These are phyloP conservation scores for Tuctoria greenei DNA, from an alignment of 176 grass and related monocot genomes.

Conservation along the genomic window DNA sequence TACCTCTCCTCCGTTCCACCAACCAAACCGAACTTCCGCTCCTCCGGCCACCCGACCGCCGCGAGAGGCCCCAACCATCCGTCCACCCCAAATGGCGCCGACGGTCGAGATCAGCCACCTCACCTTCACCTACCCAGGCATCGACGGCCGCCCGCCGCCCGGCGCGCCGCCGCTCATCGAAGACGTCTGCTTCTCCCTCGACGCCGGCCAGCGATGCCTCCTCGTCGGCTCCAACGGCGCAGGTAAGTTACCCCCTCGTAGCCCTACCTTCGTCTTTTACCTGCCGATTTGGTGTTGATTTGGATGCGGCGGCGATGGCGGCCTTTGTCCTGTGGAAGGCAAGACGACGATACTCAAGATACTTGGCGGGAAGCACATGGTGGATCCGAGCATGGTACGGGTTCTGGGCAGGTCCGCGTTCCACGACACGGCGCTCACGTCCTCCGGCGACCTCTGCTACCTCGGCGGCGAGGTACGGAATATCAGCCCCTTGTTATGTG, in stretches of 20 bases:
- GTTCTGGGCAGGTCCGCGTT: constrained; percentile 82
- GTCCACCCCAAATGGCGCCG: constrained; percentile 28
- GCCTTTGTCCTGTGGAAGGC: constrained; percentile 42
- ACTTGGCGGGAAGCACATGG: constrained; percentile 98
- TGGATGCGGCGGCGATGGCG: not conserved
- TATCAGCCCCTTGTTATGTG: not conserved
- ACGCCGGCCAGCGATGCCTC: constrained; percentile 70
- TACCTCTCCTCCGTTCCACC: not conserved
- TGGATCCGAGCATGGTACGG: constrained; percentile 91
- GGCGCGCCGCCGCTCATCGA: constrained; percentile 82
- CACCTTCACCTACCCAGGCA: constrained; percentile 87
- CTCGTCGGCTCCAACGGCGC: constrained; percentile 93
- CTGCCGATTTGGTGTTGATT: constrained; percentile 19
- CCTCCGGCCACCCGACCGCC: constrained; percentile 31
- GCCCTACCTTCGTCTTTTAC: not conserved
- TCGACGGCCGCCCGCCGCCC: constrained; percentile 80
- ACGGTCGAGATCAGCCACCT: constrained; percentile 75
- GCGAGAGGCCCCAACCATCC: not conserved
- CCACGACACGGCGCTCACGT: constrained; percentile 85
- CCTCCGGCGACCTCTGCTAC: constrained; percentile 89
- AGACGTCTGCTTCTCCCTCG: constrained; percentile 68
- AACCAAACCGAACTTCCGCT: constrained; percentile 7
- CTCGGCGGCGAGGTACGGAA: constrained; percentile 79
- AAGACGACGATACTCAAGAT: constrained; percentile 98
- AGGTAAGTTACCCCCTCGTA: constrained; percentile 24